Percentiles rank a stretch among this genome's conserved stretches.
Conservation (phyloP, 345 rosid species). For the Toxicodendron radicans region DNA sequence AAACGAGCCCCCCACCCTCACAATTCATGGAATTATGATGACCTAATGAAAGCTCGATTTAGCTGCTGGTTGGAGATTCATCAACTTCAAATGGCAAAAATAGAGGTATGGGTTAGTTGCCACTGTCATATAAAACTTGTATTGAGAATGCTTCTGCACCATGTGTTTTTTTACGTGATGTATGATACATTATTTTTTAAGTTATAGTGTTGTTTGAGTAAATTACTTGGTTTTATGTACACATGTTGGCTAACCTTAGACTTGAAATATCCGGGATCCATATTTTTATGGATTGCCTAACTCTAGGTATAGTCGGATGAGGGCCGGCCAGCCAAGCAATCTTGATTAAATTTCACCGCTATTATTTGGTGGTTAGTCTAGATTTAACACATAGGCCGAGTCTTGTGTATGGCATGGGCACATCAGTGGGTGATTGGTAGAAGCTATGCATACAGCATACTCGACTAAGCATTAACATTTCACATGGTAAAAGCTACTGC, state of each 20-base stretch:
- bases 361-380: background rate
- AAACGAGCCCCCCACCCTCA: constrained; percentile 70
- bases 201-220: constrained; percentile 20
- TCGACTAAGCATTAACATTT: too few relatives aligned
- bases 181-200: constrained; percentile 22
- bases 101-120: constrained; percentile 23
- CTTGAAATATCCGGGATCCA: background rate
- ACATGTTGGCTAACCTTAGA: background rate
- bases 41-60: background rate
- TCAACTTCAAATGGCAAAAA: background rate
- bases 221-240: constrained; percentile 1
- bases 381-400: too few relatives aligned
- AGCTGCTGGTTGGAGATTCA: constrained; percentile 16
- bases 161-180: constrained; percentile 36
- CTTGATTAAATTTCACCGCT: background rate
- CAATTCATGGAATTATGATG: constrained; percentile 81
- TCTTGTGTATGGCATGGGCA: too few relatives aligned
- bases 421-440: background rate
- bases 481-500: too few relatives aligned
- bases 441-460: background rate
- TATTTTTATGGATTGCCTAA: background rate
- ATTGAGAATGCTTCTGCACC: constrained; percentile 11
- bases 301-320: background rate
- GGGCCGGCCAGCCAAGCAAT: background rate
- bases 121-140: constrained; percentile 18